phyloP scores from a whole-genome alignment of 169 alveolate species.

The Sarcocystis neurona region DNA sequence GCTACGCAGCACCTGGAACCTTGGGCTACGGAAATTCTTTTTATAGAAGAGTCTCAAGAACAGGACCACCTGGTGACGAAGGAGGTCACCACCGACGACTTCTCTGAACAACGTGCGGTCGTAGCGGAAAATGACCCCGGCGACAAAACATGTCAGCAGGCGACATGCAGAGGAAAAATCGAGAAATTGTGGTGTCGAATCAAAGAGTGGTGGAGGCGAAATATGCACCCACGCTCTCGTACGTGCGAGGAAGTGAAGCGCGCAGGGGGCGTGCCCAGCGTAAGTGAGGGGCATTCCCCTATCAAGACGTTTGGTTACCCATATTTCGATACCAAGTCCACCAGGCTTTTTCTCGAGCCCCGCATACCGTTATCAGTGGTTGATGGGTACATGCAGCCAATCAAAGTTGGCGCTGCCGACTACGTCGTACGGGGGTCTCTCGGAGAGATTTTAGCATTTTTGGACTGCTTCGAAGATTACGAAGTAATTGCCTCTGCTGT shows the following conservation, averaged over 20 bases:
- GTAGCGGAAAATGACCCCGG: no score
- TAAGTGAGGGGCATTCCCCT: conserved; percentile 20
- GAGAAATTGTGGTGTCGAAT: no score
- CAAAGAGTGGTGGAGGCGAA: no score
- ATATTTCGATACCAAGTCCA: neutral
- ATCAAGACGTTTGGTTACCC: neutral
- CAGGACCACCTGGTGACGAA: no score
- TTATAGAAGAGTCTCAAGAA: no score
- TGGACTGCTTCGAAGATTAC: neutral
- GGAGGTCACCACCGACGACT: no score
- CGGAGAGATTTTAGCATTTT: neutral
- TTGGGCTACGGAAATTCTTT: no score
- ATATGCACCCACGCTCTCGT: no score
- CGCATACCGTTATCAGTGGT: neutral
- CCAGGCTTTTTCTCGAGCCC: neutral
- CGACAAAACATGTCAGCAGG: no score
- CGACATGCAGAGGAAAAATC: no score
- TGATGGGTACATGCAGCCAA: neutral
- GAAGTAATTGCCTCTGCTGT: neutral
- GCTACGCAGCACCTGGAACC: no score
- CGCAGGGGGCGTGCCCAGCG: neutral
- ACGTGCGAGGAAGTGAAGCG: neutral
- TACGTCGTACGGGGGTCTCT: neutral
- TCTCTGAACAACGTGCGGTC: no score
- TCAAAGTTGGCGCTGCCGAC: neutral